Percentiles rank a stretch among this genome's conserved stretches.
Conservation (phyloP, 257 asterid genomes). For the Haberlea rhodopensis region DNA sequence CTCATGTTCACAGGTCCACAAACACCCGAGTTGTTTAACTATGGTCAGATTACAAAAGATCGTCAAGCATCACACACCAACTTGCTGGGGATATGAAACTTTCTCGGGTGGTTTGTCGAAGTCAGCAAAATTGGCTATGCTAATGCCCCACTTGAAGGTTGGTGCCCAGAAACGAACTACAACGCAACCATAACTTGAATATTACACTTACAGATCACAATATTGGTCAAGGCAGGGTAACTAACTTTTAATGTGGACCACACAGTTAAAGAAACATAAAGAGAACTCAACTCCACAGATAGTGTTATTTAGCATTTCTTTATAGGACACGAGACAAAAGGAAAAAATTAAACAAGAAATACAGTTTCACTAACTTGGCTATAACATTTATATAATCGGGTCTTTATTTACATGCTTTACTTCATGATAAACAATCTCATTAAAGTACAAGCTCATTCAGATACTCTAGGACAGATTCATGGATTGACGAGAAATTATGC, state of each 20-base stretch:
- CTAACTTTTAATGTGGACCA: neutral
- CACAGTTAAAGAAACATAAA: neutral
- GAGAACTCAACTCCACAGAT: neutral
- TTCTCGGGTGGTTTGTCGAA: conserved; percentile 63
- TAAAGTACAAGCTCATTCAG: neutral
- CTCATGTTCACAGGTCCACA: neutral
- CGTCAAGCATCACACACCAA: conserved; percentile 38
- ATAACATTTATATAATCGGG: neutral
- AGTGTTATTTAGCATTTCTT: neutral
- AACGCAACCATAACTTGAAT: neutral
- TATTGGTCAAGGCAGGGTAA: neutral
- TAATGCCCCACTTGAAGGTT: conserved; percentile 81
- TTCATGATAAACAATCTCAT: too few species aligned
- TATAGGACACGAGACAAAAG: neutral
- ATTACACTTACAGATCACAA: too few species aligned
- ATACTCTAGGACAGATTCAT: conserved; percentile 8
- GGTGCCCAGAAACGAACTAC: conserved; percentile 37
- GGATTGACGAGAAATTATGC: too few species aligned
- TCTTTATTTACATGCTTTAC: too few species aligned
- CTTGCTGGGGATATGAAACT: conserved; percentile 66
- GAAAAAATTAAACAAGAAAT: neutral
- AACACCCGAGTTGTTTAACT: conserved; percentile 7
- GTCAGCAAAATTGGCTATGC: conserved; percentile 71
- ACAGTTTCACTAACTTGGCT: too few species aligned
- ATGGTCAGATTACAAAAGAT: conserved; percentile 10